These are phyloP conservation scores for Rhizopogon sp. DNA, from an alignment of 768 basidiomycete genomes.

Conservation along the genomic window DNA sequence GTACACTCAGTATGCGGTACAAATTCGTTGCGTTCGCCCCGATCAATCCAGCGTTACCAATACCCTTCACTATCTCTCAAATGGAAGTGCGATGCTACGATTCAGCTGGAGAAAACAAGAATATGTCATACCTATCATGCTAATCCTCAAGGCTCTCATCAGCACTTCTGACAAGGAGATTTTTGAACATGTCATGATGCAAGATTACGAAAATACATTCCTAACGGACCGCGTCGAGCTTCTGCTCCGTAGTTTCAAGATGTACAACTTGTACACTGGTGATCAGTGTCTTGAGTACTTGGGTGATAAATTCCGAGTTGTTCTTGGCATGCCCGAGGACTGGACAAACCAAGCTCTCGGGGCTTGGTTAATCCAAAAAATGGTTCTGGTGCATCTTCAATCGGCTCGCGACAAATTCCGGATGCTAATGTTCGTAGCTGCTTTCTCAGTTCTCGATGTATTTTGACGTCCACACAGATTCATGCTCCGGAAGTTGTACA, in stretches of 20 bases:
- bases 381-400: constrained; percentile 87
- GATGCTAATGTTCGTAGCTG: constrained; percentile 74
- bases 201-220: constrained; percentile 96
- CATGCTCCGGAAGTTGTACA: constrained; percentile 95
- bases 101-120: constrained; percentile 98
- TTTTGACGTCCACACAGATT: constrained; percentile 50
- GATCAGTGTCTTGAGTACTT: constrained; percentile 92
- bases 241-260: constrained; percentile 91
- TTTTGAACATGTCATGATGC: constrained; percentile 94
- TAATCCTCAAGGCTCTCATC: constrained; percentile 90
- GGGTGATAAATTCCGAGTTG: constrained; percentile 94
- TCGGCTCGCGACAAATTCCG: constrained; percentile 90
- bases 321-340: constrained; percentile 88
- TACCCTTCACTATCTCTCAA: constrained; percentile 94
- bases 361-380: constrained; percentile 73
- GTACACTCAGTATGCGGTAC: constrained; percentile 91
- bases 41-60: constrained; percentile 95
- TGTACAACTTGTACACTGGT: constrained; percentile 81
- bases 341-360: constrained; percentile 84
- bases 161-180: constrained; percentile 93
- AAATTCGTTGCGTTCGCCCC: constrained; percentile 89
- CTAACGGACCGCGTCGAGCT: constrained; percentile 96
- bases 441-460: neutral
- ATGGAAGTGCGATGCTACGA: constrained; percentile 93
- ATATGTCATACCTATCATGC: constrained; percentile 96